Evolutionary conservation across 495 filamentous ascomycete genomes (phyloP).

Genomic region (Tuber magnatum): DNA sequence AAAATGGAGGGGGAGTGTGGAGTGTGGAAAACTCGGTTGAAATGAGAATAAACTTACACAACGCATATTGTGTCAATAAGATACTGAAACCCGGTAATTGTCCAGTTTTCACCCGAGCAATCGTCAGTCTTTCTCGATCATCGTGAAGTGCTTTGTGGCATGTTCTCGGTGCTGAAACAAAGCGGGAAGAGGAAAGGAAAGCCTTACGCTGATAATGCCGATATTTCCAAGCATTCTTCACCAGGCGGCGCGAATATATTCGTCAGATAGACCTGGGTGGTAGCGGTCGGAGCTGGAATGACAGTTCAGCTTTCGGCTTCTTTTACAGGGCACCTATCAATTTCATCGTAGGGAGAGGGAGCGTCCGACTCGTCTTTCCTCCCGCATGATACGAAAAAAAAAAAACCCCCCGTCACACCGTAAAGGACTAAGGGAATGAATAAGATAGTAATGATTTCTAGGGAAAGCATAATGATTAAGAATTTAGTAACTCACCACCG

Average conservation of each 20-base stretch:
- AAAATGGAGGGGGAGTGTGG: neutral
- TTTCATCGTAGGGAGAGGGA: neutral
- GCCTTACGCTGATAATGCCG: constrained; percentile 38
- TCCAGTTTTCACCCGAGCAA: neutral
- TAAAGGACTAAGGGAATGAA: neutral
- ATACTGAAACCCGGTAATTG: constrained; percentile 19
- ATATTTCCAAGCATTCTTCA: constrained; percentile 38
- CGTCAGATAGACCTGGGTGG: constrained; percentile 38
- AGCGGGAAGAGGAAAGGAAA: neutral
- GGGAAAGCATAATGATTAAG: neutral
- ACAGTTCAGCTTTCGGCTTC: constrained; percentile 4
- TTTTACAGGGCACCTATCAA: neutral
- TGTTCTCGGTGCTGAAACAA: neutral
- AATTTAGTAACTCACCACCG: constrained; percentile 26
- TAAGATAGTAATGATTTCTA: neutral
- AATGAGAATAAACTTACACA: constrained; percentile 25
- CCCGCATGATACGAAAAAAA: neutral
- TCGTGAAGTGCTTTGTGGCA: constrained; percentile 3
- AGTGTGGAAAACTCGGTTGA: neutral
- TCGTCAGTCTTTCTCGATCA: constrained; percentile 6
- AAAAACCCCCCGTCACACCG: neutral
- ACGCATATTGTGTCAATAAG: constrained; percentile 32
- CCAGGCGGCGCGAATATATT: constrained; percentile 38
- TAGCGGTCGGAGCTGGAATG: constrained; percentile 35
- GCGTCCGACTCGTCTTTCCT: neutral